Evolutionary conservation across 108 stramenopile species (phyloP), one percentile per base, ranked within the genome.

Genomic region (Discostella pseudostelligera): DNA sequence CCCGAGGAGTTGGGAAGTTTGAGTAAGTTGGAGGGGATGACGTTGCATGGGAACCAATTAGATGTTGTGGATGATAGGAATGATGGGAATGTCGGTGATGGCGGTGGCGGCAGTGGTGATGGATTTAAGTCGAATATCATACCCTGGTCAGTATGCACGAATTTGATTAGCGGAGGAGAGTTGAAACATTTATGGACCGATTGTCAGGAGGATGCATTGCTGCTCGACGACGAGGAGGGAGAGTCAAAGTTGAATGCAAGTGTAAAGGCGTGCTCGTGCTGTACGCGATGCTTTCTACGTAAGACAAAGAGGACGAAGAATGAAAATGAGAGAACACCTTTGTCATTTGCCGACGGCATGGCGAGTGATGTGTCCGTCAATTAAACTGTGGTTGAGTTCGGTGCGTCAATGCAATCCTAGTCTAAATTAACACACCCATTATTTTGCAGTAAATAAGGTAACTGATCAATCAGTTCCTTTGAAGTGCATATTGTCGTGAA

Each of bases 21-120:
- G 56, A 59, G 16, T 16, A 51, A 39, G 20, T 49, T 77, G 57
- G 76, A 77, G 47, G 76, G 70, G 29, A 14, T 72, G 12, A 77
- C 76, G 8, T 61, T 77, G 50, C 70, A 77, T 39, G 76, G 76
- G 2, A 77, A 77, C 42, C 0, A 26, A 26, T 77, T 77, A 65
- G 39, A 22, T 29, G 9, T 14, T 0, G 17, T 39, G n/a, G n/a
- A n/a, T n/a, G n/a, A n/a, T 24, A 26, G 35, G 44, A 22, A 1
- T 47, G 24, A 21, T 39, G 6, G 10, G 44, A 37, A 20, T 24
- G 19, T 28, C 19, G 43, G 28, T 1, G 45, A 14, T 20, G 29
- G 6, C 16, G n/a, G 32, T 28, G 43, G 28, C 1, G 45, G 16
- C 16, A n/a, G 6, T 24, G n/a, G 32, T 28, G 55, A 4, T 16